Evolutionary conservation across 148 eudicot species (phyloP).

Genomic region (Rhododendron griersonianum): DNA sequence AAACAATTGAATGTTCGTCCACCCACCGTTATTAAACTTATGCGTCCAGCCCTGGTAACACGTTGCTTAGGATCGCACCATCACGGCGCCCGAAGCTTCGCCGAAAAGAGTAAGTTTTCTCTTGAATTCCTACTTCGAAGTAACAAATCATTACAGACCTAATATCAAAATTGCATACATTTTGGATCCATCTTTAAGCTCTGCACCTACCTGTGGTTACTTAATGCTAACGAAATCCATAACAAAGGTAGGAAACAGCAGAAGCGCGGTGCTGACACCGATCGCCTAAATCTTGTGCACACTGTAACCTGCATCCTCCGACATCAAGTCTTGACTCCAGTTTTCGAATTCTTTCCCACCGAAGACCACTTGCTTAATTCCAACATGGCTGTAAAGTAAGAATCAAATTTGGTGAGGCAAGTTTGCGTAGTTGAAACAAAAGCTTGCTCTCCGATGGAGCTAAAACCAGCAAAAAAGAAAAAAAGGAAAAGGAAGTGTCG

Average conservation of each 20-base stretch:
- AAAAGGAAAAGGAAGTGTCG: not conserved
- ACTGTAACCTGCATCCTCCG: conserved; percentile 65
- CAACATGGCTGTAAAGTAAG: conserved; percentile 51
- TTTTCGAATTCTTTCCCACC: conserved; percentile 79
- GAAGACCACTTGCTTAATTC: conserved; percentile 85
- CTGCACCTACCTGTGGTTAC: not conserved
- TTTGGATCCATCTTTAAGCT: not conserved
- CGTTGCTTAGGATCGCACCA: not conserved
- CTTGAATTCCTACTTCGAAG: not conserved
- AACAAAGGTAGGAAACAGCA: not conserved
- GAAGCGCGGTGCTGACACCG: not conserved
- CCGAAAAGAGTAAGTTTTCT: not conserved
- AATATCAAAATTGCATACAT: not conserved
- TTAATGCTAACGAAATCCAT: not conserved
- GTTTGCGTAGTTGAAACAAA: not conserved
- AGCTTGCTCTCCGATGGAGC: not conserved
- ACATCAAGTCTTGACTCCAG: conserved; percentile 66
- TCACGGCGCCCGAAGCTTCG: not conserved
- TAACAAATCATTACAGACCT: not conserved
- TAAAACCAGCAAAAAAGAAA: not conserved
- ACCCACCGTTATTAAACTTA: no score
- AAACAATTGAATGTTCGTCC: no score
- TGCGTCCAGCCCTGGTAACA: no score
- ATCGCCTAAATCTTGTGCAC: conserved; percentile 57
- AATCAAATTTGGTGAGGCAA: not conserved